Base-by-base conservation (phyloP, 2,329 filamentous ascomycete species). In the Ophiocordyceps unilateralis region DNA sequence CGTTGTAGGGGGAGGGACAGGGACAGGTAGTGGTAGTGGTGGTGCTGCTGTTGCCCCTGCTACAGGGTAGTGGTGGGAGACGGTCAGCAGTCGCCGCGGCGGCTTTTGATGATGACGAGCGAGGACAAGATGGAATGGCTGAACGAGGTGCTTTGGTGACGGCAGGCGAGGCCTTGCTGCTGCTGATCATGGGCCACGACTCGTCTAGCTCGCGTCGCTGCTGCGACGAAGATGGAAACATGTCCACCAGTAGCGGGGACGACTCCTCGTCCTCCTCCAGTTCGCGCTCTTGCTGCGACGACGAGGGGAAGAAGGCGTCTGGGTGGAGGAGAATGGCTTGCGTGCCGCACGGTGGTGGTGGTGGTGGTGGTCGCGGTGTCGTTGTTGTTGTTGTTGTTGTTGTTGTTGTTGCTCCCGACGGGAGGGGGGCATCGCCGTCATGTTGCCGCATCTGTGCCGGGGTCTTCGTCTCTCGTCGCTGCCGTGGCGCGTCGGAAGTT, bases 221-320 rank as follows among this genome's bases (percentile, higher is more conserved):
- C n/a, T n/a, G n/a, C n/a, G n/a, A n/a, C n/a, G n/a, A n/a, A n/a
- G n/a, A n/a, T n/a, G n/a, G n/a, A n/a, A n/a, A n/a, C n/a, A n/a
- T n/a, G n/a, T n/a, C n/a, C n/a, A n/a, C n/a, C n/a, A n/a, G n/a
- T n/a, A 26, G 24, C 24, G 24, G 24, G 24, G 9, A 26, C 9
- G 24, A 12, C 24, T 26, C 24, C 12, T 26, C 32, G 19, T 8
- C 9, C 24, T 26, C 24, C 12, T 26, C 32, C 7, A 36, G 32
- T 11, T 36, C 32, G 17, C 65, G 61, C 7, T 64, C 61, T 51
- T 74, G 68, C 50, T 78, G 74, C 0, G 70, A 74, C 0, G 69
- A 63, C n/a, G 65, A 69, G 1, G 71, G 71, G 39, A 75, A 70
- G 46, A 75, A 66, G 43, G 74, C 70, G 34, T 74, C 70, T 8